phyloP scores from a whole-genome alignment of 2,329 filamentous ascomycete species.

The Didymella sp. region DNA sequence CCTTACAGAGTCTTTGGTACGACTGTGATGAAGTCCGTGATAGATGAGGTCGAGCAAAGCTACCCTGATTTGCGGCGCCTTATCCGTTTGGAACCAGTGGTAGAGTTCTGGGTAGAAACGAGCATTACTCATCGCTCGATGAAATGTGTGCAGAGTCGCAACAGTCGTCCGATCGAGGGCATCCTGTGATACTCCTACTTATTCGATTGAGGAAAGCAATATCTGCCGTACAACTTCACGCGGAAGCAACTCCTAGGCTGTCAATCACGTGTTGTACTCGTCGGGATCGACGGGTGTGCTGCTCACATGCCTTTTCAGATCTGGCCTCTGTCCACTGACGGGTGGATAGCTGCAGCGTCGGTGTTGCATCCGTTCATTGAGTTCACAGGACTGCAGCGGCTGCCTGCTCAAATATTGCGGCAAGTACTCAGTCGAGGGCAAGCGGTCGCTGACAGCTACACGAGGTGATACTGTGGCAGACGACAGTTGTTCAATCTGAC shows the following conservation, averaged over 20 bases:
- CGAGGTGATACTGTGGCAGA: neutral
- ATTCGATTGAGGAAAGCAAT: neutral
- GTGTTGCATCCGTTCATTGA: slow-evolving; percentile 5
- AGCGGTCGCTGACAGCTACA: neutral
- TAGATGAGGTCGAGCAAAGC: neutral
- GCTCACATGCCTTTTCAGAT: too few species aligned
- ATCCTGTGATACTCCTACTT: neutral
- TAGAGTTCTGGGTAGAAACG: neutral
- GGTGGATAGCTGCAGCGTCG: neutral
- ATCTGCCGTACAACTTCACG: neutral
- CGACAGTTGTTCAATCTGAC: neutral
- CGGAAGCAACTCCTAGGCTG: slow-evolving; percentile 5
- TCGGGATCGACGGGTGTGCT: neutral
- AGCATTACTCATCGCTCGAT: neutral
- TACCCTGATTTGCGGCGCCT: neutral
- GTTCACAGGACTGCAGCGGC: too few species aligned
- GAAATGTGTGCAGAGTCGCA: neutral
- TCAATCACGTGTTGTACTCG: slow-evolving; percentile 19
- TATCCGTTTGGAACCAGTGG: neutral
- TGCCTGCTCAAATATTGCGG: too few species aligned
- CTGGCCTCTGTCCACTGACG: neutral
- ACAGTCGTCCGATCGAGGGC: neutral
- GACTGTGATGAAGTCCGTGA: slow-evolving; percentile 7
- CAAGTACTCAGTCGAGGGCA: neutral
- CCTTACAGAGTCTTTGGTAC: slow-evolving; percentile 23